phyloP scores from a whole-genome alignment of 805 yeast species.

The Saccharomyces paradoxus region DNA sequence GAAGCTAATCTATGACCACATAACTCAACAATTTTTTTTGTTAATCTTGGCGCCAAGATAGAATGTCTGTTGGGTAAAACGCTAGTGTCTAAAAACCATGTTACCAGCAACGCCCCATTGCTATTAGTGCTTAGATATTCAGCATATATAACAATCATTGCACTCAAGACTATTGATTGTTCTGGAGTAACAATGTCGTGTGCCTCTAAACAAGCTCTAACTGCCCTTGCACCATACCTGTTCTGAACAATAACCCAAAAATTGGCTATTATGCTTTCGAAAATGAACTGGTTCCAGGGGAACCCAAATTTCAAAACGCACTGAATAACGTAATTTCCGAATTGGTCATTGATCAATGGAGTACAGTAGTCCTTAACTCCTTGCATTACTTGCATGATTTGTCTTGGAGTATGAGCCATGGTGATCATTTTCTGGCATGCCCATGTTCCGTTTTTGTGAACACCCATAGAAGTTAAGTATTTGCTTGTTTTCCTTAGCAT shows the following conservation, averaged over 20 bases:
- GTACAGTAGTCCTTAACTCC: conserved; percentile 75
- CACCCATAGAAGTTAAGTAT: conserved; percentile 81
- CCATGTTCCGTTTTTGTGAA: conserved; percentile 98
- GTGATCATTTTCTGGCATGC: conserved; percentile 94
- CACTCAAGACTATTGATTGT: conserved; percentile 64
- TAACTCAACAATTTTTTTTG: conserved; percentile 53
- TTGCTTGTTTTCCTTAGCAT: conserved; percentile 75
- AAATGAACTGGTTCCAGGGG: conserved; percentile 83
- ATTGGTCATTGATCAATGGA: conserved; percentile 85
- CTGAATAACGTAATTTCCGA: conserved; percentile 93
- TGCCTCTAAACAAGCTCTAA: conserved; percentile 85
- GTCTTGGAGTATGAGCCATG: conserved; percentile 55
- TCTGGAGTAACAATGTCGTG: conserved; percentile 51
- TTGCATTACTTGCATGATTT: conserved; percentile 55
- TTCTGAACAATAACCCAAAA: conserved; percentile 79
- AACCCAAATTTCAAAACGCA: conserved; percentile 85
- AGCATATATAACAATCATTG: conserved; percentile 68
- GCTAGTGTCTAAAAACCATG: conserved; percentile 92
- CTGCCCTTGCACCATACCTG: conserved; percentile 91
- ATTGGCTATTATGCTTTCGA: conserved; percentile 69
- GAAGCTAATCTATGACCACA: conserved; percentile 81
- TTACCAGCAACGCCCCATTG: conserved; percentile 81
- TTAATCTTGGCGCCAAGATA: conserved; percentile 53
- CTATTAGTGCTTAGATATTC: conserved; percentile 72
- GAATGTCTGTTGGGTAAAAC: conserved; percentile 55